Evolutionary conservation across 768 basidiomycete species (phyloP).

Genomic region (Gymnopilus junonius): DNA sequence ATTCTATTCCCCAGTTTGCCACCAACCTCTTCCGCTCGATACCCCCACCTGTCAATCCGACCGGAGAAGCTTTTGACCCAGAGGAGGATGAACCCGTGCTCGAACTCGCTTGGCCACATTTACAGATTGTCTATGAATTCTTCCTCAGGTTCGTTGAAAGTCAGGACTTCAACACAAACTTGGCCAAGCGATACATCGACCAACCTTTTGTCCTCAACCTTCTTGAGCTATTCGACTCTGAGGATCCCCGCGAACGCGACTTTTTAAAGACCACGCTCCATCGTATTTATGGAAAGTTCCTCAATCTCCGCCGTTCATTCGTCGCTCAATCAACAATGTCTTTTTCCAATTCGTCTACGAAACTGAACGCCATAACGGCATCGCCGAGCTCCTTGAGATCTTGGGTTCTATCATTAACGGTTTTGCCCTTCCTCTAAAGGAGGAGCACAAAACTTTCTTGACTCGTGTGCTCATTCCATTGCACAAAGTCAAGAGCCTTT

Average conservation of each 20-base stretch:
- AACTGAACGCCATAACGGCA: conserved; percentile 98
- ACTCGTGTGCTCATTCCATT: conserved; percentile 92
- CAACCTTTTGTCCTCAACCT: conserved; percentile 95
- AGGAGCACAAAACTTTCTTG: conserved; percentile 98
- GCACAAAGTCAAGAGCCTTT: conserved; percentile 98
- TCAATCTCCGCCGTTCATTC: conserved; percentile 96
- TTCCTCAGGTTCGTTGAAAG: conserved; percentile 98
- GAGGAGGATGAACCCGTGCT: conserved; percentile 99
- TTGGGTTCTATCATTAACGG: conserved; percentile 99
- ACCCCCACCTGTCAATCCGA: conserved; percentile 98
- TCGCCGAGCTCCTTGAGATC: conserved; percentile 97
- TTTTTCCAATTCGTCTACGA: conserved; percentile 99
- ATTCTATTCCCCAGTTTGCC: conserved; percentile 74
- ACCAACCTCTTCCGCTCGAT: conserved; percentile 99
- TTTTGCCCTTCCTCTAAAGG: conserved; percentile 96
- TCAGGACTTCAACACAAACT: conserved; percentile 96
- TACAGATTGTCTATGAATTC: conserved; percentile 99
- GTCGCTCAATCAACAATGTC: conserved; percentile 98
- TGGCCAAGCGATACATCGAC: conserved; percentile 97
- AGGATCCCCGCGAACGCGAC: conserved; percentile 99
- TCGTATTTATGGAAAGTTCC: conserved; percentile 99
- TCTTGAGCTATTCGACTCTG: conserved; percentile 97
- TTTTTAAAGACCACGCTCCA: conserved; percentile 99
- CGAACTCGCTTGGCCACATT: conserved; percentile 98
- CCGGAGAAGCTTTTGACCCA: conserved; percentile 97